Percentiles rank a stretch among this genome's conserved stretches.
Evolutionary conservation across 257 asterid species (phyloP).

Genomic region (Leptodermis oblonga): DNA sequence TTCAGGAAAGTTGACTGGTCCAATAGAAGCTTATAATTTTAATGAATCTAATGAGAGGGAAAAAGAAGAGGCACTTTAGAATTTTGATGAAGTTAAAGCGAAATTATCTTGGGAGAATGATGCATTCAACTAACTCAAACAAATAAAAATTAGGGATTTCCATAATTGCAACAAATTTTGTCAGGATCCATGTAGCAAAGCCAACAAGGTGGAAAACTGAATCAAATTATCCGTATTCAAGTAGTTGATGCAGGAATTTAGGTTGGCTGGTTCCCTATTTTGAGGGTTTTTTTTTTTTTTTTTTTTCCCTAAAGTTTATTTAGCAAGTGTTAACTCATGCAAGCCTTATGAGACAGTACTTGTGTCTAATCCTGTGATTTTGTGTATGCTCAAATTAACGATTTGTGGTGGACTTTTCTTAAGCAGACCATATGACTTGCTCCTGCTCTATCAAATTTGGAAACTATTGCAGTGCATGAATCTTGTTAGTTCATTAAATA

Average conservation of each 20-base stretch:
- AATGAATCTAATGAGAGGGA: not conserved
- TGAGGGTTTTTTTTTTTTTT: not conserved
- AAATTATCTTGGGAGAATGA: constrained; percentile 2
- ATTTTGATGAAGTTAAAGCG: not conserved
- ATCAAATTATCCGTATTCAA: not conserved
- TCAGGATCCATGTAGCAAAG: not conserved
- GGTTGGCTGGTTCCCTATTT: not conserved
- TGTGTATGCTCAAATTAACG: not conserved
- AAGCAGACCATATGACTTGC: not conserved
- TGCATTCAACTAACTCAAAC: not conserved
- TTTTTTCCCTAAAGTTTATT: not conserved
- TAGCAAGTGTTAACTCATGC: not conserved
- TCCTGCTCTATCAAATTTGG: not conserved
- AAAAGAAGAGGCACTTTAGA: not conserved
- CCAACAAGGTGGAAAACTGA: not conserved
- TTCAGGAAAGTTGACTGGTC: not conserved
- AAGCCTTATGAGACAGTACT: not conserved
- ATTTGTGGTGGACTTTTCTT: not conserved
- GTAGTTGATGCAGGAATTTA: not conserved
- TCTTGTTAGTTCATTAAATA: not conserved
- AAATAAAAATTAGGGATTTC: not conserved
- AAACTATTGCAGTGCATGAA: not conserved
- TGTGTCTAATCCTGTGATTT: not conserved
- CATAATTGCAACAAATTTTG: not conserved
- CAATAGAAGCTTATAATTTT: not conserved